Conservation (phyloP, 306 rosid genomes). For the Quercus ilex region DNA sequence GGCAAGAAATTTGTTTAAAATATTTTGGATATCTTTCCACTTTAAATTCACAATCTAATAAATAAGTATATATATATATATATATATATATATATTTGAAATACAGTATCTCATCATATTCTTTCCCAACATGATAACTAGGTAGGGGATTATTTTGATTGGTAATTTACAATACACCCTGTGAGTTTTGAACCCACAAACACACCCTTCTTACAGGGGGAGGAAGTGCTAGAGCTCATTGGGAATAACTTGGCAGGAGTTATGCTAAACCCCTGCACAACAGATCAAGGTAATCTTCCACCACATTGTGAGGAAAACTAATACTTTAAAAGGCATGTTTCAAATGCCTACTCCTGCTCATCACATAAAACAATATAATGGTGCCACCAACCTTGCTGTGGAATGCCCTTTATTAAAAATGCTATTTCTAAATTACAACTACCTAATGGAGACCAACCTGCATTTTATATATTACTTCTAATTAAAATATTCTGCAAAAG, state of each 20-base stretch:
- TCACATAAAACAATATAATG: background rate
- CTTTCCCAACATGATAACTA: background rate
- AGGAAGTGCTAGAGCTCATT: no score
- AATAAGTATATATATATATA: no score
- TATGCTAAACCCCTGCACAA: no score
- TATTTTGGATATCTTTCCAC: background rate
- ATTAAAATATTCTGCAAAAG: background rate
- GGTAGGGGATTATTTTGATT: background rate
- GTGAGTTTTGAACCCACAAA: no score
- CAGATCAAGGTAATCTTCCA: no score
- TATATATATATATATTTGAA: background rate
- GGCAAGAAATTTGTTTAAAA: background rate
- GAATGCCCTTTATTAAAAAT: background rate
- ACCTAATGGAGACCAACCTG: slow-evolving; percentile 6
- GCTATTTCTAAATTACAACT: slow-evolving; percentile 7
- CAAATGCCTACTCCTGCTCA: background rate
- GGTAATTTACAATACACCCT: background rate
- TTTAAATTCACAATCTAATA: background rate
- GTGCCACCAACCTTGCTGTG: background rate
- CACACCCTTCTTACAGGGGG: no score
- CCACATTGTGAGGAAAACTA: no score
- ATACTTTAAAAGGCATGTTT: background rate
- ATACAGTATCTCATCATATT: background rate
- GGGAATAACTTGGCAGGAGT: no score
- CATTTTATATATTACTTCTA: background rate